Evolutionary conservation across 805 yeast genomes (phyloP), one percentile per base, ranked within the genome.

Genomic region (Saccharomycopsis schoenii): DNA sequence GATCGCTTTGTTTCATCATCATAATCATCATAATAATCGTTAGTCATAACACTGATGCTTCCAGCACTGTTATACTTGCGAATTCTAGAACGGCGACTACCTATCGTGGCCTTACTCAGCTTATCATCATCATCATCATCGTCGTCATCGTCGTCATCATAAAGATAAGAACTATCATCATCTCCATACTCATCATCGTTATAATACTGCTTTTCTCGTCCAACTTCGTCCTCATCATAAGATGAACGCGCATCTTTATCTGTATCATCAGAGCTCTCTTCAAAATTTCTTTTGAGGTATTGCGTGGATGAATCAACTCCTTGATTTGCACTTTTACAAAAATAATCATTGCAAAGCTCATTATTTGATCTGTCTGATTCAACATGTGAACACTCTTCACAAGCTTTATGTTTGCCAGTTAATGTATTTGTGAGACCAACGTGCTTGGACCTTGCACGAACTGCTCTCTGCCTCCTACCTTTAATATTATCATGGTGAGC

Each of bases 231-330:
- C 2, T 52, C 56, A 25, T 52, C 40, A 52, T 36, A 34, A 9
- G 56, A 52, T 9, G 56, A 52, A 15, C 52, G 4, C 6, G 29
- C 52, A 47, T 47, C 52, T 25, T 56, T 56, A 19, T 56, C 58
- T 25, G 58, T 56, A 24, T 56, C 58, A 41, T 56, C 58, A 8
- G 58, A 56, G n/a, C 58, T 56, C 19, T 41, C 52, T 1, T 56
- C 52, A 11, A 47, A 10, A 24, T 47, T 5, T 47, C 10, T 17
- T 4, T 56, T 51, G n/a, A 56, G 24, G 21, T 42, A 25, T 12
- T 34, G 40, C 40, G 15, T 25, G 5, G 52, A 10, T 11, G 34
- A 47, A 47, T 47, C 21, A 10, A 25, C 12, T 2, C 24, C 34
- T 11, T 21, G 15, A 11, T 47, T 47, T 14, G 34, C 10, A 14